Base-by-base conservation (phyloP, 139 green algal species). In the Dunaliella sp. region DNA sequence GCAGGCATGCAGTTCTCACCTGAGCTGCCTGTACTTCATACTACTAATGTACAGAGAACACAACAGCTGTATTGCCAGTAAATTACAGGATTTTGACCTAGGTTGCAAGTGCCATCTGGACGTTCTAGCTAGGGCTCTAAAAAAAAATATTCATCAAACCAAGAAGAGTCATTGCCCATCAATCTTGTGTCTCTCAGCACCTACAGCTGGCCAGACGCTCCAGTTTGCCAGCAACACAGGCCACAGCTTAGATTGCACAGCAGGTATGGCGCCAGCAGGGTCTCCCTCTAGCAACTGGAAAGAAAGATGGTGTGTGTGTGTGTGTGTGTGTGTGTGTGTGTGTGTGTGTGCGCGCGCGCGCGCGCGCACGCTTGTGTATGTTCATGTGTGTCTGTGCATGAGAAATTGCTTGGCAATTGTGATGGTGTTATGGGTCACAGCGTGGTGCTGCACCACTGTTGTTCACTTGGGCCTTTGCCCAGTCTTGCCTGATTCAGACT, bases 211-310 rank as follows among this genome's bases (percentile, higher is more conserved):
- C 88, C 88, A 91, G 36, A 91, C 86, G 16, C 57, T 84, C 83
- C 84, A 91, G 84, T 96, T 95, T 73, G 93, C 92, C 25, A 94
- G 59, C 38, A 95, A 77, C 2, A 88, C 94, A 2, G 87, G 88
- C 75, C 89, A 75, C 57, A 97, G 83, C 87, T 95, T 94, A 2
- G 82, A 59, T 81, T 90, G 90, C 85, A 86, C 7, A 16, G 48
- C 48, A 26, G 48, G 48, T 16, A 65, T 16, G 7, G 16, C 48
- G 48, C 16, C 48, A 26, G 7, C 48, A 7, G 48, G 48, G 7
- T 16, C 16, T 7, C 48, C 48, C 48, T 65, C 48, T 16, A 65
- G 7, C 7, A 65, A 7, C 48, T 65, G 48, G 7, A 65, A 16
- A 65, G 16, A 65, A 65, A 26, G 7, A 59, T 35, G 28, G 28